Percentiles rank a stretch among this genome's conserved stretches.
Conservation (phyloP, 2,329 filamentous ascomycete species). For the Aspergillus fijiensis region DNA sequence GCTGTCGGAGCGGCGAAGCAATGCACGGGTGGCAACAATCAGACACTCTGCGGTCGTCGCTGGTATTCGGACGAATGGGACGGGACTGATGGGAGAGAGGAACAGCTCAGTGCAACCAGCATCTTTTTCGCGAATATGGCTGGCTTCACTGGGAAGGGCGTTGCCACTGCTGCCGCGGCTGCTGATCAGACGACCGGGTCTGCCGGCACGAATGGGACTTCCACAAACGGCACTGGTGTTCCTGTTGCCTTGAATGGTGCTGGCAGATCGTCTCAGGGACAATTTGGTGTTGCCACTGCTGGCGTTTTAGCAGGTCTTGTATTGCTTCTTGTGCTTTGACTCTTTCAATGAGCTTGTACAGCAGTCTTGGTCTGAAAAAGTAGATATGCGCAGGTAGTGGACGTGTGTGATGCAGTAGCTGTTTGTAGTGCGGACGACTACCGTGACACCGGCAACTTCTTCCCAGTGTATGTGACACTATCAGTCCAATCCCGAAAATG, state of each 20-base stretch:
- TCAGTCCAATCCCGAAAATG: too few species aligned
- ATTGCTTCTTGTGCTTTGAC: not conserved
- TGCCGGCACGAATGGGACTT: not conserved
- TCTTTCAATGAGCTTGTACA: too few species aligned
- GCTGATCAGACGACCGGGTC: not conserved
- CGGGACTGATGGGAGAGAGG: conserved; percentile 27
- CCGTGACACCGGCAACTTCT: too few species aligned
- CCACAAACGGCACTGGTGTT: not conserved
- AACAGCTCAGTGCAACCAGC: conserved; percentile 32
- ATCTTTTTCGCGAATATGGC: conserved; percentile 12
- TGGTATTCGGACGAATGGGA: conserved; percentile 35
- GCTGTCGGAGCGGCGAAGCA: conserved; percentile 53
- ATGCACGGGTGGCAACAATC: conserved; percentile 48
- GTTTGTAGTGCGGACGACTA: too few species aligned
- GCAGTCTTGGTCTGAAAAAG: too few species aligned
- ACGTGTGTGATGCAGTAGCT: too few species aligned
- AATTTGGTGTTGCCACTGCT: not conserved
- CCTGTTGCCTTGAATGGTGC: not conserved
- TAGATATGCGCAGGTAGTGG: too few species aligned
- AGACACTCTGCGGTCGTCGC: conserved; percentile 33
- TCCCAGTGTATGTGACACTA: too few species aligned
- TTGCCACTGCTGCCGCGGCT: not conserved
- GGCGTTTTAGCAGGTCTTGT: not conserved
- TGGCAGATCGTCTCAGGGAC: not conserved
- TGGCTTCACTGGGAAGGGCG: not conserved